These are phyloP conservation scores for Tylopilus orsonianus DNA, from an alignment of 1,284 basidiomycete genomes.

Conservation along the genomic window DNA sequence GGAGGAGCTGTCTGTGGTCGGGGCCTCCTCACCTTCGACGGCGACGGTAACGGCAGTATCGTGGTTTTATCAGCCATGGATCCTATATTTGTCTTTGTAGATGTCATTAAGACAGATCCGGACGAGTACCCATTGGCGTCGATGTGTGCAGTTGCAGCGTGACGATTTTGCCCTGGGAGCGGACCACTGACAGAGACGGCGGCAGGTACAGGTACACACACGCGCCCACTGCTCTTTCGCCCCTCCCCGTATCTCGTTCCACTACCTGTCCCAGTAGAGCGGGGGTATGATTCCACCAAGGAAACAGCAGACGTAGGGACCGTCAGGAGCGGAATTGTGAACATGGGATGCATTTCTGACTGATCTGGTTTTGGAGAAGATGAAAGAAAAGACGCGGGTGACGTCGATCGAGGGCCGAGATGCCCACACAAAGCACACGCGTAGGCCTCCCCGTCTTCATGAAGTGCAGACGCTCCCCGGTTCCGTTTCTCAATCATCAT, in stretches of 20 bases:
- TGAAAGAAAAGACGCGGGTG: neutral
- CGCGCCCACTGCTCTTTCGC: neutral
- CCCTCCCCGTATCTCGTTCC: neutral
- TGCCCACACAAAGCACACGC: constrained; percentile 24
- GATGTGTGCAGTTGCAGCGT: neutral
- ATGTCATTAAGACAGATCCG: neutral
- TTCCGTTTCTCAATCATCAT: constrained; percentile 5
- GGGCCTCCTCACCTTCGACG: constrained; percentile 5
- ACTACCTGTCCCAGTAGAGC: neutral
- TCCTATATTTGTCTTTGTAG: neutral
- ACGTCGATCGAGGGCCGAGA: neutral
- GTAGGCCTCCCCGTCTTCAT: constrained; percentile 1
- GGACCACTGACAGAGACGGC: neutral
- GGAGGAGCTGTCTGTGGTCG: constrained; percentile 30
- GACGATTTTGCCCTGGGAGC: neutral
- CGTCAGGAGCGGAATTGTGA: constrained; percentile 29
- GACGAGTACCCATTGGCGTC: neutral
- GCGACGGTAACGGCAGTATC: neutral
- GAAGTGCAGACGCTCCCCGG: neutral
- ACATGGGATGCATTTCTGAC: constrained; percentile 30
- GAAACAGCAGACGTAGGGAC: constrained; percentile 12
- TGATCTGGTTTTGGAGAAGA: neutral
- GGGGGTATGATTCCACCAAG: neutral
- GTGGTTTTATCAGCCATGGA: neutral
- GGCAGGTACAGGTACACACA: neutral